Base-by-base conservation (phyloP, 345 rosid species). In the Bruguiera sexangula region DNA sequence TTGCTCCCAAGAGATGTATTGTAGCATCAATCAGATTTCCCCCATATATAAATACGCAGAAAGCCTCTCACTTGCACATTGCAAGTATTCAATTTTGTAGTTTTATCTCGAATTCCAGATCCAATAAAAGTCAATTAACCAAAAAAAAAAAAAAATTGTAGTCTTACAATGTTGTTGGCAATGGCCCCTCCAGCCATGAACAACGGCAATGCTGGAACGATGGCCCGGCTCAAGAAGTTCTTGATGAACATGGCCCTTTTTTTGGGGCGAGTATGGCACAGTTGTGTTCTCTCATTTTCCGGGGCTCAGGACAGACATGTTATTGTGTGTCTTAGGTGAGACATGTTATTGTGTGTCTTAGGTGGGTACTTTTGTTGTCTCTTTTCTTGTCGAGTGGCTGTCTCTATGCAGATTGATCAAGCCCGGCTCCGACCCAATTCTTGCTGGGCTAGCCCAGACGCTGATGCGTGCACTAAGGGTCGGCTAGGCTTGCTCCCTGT, bases 401-500 rank as follows among this genome's bases (percentile, higher is more conserved):
- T 60, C 37, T 29, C 63, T 30, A 15, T 60, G n/a, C 39, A 5
- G n/a, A 6, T 29, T 60, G 36, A 60, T 60, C 63, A 60, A 60
- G 29, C 39, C 63, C 37, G 19, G 37, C 19, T 27, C 32, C 6
- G 16, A 60, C 43, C n/a, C 27, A 15, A 19, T 22, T 15, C n/a
- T 60, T 5, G 34, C 36, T 30, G 63, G 63, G 34, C 29, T 60
- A 32, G 57, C 50, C 16, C 56, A 54, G 70, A 36, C 62, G 62
- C 8, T 9, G 2, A 21, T 67, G 34, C 29, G n/a, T 37, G 50
- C 24, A 20, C 19, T 67, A 5, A 31, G 60, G 62, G 60, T 67
- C 24, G 62, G 50, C 10, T n/a, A 55, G 20, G 46, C 62, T 21
- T 67, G 70, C 16, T 67, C 52, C 51, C 70, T 16, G 24, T 67